These are phyloP conservation scores for Apophysomyces ossiformis DNA, from an alignment of 371 early-diverging fungal species.

Conservation along the genomic window DNA sequence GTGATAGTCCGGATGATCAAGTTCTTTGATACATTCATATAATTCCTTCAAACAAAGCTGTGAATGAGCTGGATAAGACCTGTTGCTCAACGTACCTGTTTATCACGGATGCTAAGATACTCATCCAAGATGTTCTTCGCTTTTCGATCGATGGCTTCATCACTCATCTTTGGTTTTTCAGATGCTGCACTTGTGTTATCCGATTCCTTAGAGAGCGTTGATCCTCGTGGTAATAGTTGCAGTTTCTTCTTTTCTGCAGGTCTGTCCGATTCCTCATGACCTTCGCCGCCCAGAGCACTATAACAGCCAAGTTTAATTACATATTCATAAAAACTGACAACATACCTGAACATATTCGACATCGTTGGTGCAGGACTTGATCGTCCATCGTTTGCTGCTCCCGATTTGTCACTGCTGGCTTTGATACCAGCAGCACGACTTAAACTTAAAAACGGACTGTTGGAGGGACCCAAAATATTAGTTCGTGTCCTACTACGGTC, in stretches of 20 bases:
- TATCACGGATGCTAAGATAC: slow-evolving; percentile 64
- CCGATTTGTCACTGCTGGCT: slow-evolving; percentile 38
- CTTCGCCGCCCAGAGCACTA: slow-evolving; percentile 55
- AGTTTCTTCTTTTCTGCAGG: slow-evolving; percentile 45
- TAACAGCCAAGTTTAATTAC: neutral
- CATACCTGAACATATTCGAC: slow-evolving; percentile 63
- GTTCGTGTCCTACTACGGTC: slow-evolving; percentile 62
- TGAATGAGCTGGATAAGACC: too few species aligned
- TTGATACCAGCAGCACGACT: slow-evolving; percentile 33
- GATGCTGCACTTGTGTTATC: slow-evolving; percentile 21
- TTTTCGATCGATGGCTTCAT: slow-evolving; percentile 64
- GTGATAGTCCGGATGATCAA: slow-evolving; percentile 60
- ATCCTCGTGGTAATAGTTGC: slow-evolving; percentile 47
- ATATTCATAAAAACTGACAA: neutral
- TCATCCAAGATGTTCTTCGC: slow-evolving; percentile 72
- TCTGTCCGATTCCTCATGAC: slow-evolving; percentile 45
- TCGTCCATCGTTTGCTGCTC: slow-evolving; percentile 25
- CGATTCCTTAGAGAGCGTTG: slow-evolving; percentile 19
- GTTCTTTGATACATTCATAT: slow-evolving; percentile 73
- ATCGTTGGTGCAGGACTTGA: slow-evolving; percentile 42
- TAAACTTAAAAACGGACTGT: slow-evolving; percentile 62
- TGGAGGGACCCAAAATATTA: slow-evolving; percentile 62
- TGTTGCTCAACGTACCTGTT: slow-evolving; percentile 30
- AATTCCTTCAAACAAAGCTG: slow-evolving; percentile 31
- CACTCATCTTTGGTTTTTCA: slow-evolving; percentile 51